Base-by-base conservation (phyloP, 1,139 yeast genomes). In the Lodderomyces parapsilosis region DNA sequence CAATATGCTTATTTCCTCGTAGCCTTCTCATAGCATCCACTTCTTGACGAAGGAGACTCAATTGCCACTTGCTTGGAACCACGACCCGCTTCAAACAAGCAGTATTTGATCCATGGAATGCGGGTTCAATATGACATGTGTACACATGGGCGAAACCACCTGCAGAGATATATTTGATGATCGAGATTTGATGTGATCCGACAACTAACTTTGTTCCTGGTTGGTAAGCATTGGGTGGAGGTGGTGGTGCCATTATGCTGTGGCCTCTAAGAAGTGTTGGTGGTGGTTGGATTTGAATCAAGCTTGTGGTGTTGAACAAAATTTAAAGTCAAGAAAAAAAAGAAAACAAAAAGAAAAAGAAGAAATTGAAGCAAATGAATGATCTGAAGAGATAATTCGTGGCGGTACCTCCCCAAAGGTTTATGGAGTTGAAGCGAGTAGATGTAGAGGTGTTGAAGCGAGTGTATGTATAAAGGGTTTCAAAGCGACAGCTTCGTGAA, bases 101-200 rank as follows among this genome's bases (percentile, higher is more conserved):
- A 1, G 75, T 56, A 14, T 68, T 66, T 4, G 75, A 68, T 2
- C 71, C 72, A 28, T 64, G 63, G 52, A 66, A 74, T 4, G 74
- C 65, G 10, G 88, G 88, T 37, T 71, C 67, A 25, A 78, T 76
- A 20, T 66, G 65, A 48, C 87, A 87, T 18, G 80, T 74, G 59
- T 86, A 86, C 4, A 86, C 90, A 58, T 81, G 86, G 11, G 94
- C 93, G 68, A 84, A 86, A 4, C 94, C 94, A 39, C 94, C 86
- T 53, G 78, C 82, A 1, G 89, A 81, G 34, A 84, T 62, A 62
- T 83, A 83, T 51, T 80, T 78, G 49, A 72, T 68, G 48, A 83
- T 75, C 25, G 74, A 66, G 11, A 82, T 79, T 33, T 65, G 60
- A 58, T 83, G 90, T 7, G 81, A 70, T 2, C 91, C 91, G 20